Percentiles rank a stretch among this genome's conserved stretches.
phyloP scores from a whole-genome alignment of 1,284 basidiomycete genomes.

The Naganishia sp. region DNA sequence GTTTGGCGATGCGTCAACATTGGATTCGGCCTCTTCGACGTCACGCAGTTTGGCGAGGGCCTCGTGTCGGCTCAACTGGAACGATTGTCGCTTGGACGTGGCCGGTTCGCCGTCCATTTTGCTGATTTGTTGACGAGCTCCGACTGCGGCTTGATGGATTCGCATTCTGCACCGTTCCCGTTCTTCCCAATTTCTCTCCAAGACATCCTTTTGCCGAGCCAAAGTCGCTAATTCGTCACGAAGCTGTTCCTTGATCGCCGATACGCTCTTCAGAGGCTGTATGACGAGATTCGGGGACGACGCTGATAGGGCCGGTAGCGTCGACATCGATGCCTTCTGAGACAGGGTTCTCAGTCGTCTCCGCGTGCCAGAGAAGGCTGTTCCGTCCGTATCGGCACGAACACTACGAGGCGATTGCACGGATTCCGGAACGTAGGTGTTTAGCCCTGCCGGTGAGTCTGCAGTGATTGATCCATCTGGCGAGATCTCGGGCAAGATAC shows the following conservation, averaged over 20 bases:
- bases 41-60: slow-evolving; percentile 8
- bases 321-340: slow-evolving; percentile 21
- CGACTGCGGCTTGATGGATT: background rate
- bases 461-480: background rate
- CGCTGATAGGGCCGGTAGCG: slow-evolving; percentile 1
- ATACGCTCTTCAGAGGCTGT: slow-evolving; percentile 16
- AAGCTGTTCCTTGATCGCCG: slow-evolving; percentile 18
- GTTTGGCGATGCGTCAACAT: slow-evolving; percentile 23
- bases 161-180: slow-evolving; percentile 10
- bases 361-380: slow-evolving; percentile 14
- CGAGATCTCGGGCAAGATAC: slow-evolving; percentile 39
- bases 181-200: slow-evolving; percentile 28
- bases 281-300: slow-evolving; percentile 10
- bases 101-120: background rate
- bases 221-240: slow-evolving; percentile 1
- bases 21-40: background rate
- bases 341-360: slow-evolving; percentile 22
- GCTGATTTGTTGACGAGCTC: slow-evolving; percentile 6
- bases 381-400: background rate
- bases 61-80: slow-evolving; percentile 13
- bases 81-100: slow-evolving; percentile 19
- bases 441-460: background rate
- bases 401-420: background rate
- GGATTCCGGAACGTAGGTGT: background rate
- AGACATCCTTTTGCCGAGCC: slow-evolving; percentile 13